phyloP scores from a whole-genome alignment of 2,329 filamentous ascomycete genomes.

The Pseudocercospora cruenta region DNA sequence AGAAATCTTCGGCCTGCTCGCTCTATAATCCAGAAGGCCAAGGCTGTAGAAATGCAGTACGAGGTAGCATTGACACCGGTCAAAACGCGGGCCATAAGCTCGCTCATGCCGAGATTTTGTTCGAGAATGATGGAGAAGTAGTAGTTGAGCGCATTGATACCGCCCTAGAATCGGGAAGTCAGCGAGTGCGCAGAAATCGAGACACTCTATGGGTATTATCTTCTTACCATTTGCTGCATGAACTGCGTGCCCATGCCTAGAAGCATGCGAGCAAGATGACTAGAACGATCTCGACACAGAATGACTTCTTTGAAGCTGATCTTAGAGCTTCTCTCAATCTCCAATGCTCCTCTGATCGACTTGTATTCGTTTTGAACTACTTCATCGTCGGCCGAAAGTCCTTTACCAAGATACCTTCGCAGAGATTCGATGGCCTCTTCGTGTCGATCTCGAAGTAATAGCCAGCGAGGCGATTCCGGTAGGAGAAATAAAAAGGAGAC shows the following conservation, averaged over 20 bases:
- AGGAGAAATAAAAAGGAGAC: slow-evolving; percentile 38
- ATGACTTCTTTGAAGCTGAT: slow-evolving; percentile 21
- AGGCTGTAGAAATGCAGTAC: slow-evolving; percentile 19
- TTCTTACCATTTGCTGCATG: slow-evolving; percentile 12
- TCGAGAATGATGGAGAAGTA: slow-evolving; percentile 21
- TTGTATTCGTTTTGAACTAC: slow-evolving; percentile 18
- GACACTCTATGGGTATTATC: neutral
- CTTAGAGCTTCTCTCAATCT: slow-evolving; percentile 15
- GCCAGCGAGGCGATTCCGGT: slow-evolving; percentile 43
- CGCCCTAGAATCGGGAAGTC: neutral
- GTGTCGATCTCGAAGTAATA: slow-evolving; percentile 37
- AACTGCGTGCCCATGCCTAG: slow-evolving; percentile 20
- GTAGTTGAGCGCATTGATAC: slow-evolving; percentile 21
- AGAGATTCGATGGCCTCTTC: slow-evolving; percentile 39
- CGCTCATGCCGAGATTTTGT: slow-evolving; percentile 20
- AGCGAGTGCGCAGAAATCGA: too few relatives aligned
- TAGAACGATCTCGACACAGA: slow-evolving; percentile 19
- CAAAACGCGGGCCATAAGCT: slow-evolving; percentile 19
- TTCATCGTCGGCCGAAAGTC: slow-evolving; percentile 15
- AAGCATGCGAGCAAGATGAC: slow-evolving; percentile 18
- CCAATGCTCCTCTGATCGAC: slow-evolving; percentile 19
- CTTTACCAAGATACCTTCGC: slow-evolving; percentile 53
- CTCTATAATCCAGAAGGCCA: slow-evolving; percentile 25
- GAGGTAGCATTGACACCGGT: slow-evolving; percentile 21
- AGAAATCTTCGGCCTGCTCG: slow-evolving; percentile 17